These are phyloP conservation scores for Microsporum ferrugineum DNA, from an alignment of 2,329 filamentous ascomycete genomes.

Conservation along the genomic window DNA sequence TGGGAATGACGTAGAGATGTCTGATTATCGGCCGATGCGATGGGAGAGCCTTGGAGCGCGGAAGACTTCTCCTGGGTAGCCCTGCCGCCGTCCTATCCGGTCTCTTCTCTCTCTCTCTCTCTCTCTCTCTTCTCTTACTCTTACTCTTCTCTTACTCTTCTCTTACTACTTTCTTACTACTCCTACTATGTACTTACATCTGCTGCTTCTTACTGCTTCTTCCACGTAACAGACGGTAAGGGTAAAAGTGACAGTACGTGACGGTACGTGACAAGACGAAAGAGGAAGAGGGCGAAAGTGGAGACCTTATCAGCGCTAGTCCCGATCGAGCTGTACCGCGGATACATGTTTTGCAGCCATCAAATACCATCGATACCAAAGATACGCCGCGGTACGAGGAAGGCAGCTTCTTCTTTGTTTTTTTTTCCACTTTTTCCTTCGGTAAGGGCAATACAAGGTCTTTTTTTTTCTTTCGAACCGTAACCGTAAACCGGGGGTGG, in stretches of 20 bases:
- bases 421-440: too few relatives aligned
- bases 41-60: not conserved
- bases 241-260: too few relatives aligned
- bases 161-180: not conserved
- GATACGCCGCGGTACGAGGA: not conserved
- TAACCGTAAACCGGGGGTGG: too few relatives aligned
- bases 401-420: too few relatives aligned
- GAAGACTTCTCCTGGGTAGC: not conserved
- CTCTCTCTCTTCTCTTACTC: not conserved
- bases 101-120: not conserved
- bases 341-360: slow-evolving; percentile 7
- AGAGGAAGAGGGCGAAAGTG: too few relatives aligned
- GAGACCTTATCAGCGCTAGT: not conserved
- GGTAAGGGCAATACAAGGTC: not conserved
- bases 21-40: not conserved
- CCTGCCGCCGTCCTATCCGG: not conserved
- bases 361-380: not conserved
- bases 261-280: too few relatives aligned
- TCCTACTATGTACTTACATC: not conserved
- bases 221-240: too few relatives aligned
- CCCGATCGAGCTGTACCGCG: not conserved
- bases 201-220: too few relatives aligned
- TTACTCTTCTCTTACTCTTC: not conserved
- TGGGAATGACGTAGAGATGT: not conserved
- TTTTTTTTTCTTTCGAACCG: too few relatives aligned